A percentile compares a stretch with the other conserved stretches of the same genome.
phyloP scores from a whole-genome alignment of 1,139 yeast species.

The Wickerhamomyces sp. region DNA sequence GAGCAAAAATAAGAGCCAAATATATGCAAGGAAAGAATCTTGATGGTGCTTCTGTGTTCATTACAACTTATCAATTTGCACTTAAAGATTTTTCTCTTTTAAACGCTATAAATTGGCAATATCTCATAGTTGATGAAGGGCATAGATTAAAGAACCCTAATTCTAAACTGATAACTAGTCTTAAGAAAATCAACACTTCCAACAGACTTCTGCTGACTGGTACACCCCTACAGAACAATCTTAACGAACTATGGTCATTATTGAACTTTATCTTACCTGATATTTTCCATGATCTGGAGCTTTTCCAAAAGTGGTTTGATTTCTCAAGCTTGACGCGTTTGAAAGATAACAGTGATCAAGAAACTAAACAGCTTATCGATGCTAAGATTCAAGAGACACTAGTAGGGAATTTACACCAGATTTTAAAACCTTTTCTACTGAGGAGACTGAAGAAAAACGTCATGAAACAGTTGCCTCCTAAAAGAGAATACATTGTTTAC shows the following conservation, averaged over 20 bases:
- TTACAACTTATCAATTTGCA: constrained; percentile 82
- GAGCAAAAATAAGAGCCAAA: constrained; percentile 40
- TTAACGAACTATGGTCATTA: constrained; percentile 86
- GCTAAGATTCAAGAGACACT: constrained; percentile 60
- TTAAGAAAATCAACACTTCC: constrained; percentile 60
- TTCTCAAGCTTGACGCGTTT: constrained; percentile 45
- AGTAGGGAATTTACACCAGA: constrained; percentile 76
- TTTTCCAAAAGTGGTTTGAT: constrained; percentile 93
- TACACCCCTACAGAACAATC: constrained; percentile 88
- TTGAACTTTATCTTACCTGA: constrained; percentile 88
- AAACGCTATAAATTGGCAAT: constrained; percentile 62
- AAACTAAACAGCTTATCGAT: constrained; percentile 44
- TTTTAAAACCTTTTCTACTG: constrained; percentile 80
- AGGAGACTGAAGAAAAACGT: constrained; percentile 79
- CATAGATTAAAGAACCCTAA: constrained; percentile 84
- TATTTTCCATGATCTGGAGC: constrained; percentile 81
- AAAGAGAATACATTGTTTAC: constrained; percentile 81
- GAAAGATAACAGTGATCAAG: constrained; percentile 31
- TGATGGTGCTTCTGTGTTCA: constrained; percentile 38
- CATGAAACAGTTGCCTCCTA: constrained; percentile 67
- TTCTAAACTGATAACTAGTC: constrained; percentile 64
- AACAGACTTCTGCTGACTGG: constrained; percentile 84
- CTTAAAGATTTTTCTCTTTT: constrained; percentile 60
- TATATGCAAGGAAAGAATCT: constrained; percentile 24
- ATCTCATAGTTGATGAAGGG: constrained; percentile 92